Evolutionary conservation across 805 yeast genomes (phyloP), one percentile per base, ranked within the genome.

Genomic region (Torulaspora gathmanii): DNA sequence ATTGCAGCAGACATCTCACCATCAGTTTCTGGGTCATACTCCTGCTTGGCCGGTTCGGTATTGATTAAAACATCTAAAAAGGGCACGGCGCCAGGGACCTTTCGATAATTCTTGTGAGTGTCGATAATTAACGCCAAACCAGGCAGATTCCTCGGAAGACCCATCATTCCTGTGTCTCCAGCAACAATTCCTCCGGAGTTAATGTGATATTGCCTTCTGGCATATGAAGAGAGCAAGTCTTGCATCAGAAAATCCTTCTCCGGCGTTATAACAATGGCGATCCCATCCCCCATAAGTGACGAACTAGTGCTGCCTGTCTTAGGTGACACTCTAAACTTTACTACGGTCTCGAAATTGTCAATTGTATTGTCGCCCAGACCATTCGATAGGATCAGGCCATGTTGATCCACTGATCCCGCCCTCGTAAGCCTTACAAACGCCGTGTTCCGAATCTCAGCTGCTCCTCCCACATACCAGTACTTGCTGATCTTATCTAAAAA

Each of bases 311-410:
- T 15, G 8, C 41, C 27, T 19, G 23, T 31, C 16, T 26, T 30
- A 20, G 44, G 38, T 33, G 49, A 46, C 9, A 56, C 41, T 15
- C 46, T 54, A 39, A 63, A 57, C 20, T 48, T 50, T 7, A 55
- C 53, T 5, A 45, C 46, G 7, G 51, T 50, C 47, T 63, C 67
- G 41, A 61, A 61, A 46, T 63, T 61, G 52, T 61, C 56, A 16
- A 63, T 58, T n/a, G 46, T 52, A 45, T 60, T 61, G 42, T 63
- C 67, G 17, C 67, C 67, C 27, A 61, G 45, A 3, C 65, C 66
- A 45, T 61, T 63, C 15, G 67, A 63, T 17, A 63, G 46, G 15
- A 63, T 37, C 7, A 53, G 29, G 13, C 67, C 67, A 29, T 53
- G 45, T 13, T 45, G 46, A 16, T 53, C 47, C 6, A 49, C 42